A percentile compares a stretch with the other conserved stretches of the same genome.
Conservation (phyloP, 2,329 filamentous ascomycete genomes). For the Paecilomyces variotii region DNA sequence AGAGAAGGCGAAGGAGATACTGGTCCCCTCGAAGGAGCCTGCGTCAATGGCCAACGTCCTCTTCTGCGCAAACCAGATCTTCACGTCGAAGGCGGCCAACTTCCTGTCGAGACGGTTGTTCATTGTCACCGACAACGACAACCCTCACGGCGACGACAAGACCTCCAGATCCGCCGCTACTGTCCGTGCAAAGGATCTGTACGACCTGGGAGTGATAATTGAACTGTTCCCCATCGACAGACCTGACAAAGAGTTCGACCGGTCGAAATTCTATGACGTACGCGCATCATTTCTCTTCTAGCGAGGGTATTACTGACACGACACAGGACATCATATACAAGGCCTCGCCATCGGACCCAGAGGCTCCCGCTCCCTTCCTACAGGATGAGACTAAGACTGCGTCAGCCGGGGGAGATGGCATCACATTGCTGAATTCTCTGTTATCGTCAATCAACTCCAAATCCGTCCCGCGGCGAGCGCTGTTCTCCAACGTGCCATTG, state of each 20-base stretch:
- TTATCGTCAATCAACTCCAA: constrained; percentile 86
- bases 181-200: constrained; percentile 86
- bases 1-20: constrained; percentile 59
- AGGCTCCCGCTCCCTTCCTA: constrained; percentile 49
- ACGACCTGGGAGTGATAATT: constrained; percentile 84
- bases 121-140: constrained; percentile 88
- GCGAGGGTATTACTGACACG: constrained; percentile 12
- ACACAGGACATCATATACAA: constrained; percentile 81
- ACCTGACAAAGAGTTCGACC: constrained; percentile 65
- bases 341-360: constrained; percentile 60
- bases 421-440: constrained; percentile 70
- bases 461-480: constrained; percentile 71
- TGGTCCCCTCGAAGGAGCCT: constrained; percentile 60
- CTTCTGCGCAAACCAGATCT: constrained; percentile 93
- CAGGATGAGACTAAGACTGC: constrained; percentile 46
- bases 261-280: constrained; percentile 86
- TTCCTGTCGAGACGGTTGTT: constrained; percentile 91
- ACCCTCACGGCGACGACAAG: constrained; percentile 70
- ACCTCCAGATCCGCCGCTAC: constrained; percentile 65
- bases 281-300: constrained; percentile 12
- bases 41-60: constrained; percentile 82
- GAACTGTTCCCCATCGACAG: constrained; percentile 84
- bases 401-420: constrained; percentile 63
- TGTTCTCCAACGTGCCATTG: constrained; percentile 80
- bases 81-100: constrained; percentile 89